Conservation (phyloP, 2,329 filamentous ascomycete species). For the Colletotrichum tamarilloi region DNA sequence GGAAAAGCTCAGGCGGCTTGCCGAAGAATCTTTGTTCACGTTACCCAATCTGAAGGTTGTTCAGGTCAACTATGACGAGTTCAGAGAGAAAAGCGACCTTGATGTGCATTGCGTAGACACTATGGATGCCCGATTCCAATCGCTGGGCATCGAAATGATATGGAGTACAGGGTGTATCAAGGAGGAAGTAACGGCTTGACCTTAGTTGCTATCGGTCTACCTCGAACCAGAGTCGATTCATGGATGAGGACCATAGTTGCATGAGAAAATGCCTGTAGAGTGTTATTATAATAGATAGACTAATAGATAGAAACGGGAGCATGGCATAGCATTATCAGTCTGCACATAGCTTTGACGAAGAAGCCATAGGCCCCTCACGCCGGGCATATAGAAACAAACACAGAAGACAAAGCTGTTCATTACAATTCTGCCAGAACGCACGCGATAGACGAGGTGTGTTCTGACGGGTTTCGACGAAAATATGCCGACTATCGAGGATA, state of each 20-base stretch:
- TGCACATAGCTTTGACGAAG: neutral
- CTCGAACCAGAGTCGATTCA: neutral
- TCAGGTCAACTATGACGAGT: neutral
- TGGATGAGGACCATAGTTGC: neutral
- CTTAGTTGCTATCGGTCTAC: too few species aligned
- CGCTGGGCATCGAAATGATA: neutral
- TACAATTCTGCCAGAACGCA: neutral
- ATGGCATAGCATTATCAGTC: too few species aligned
- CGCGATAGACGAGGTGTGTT: neutral
- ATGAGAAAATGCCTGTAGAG: neutral
- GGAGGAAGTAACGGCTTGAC: neutral
- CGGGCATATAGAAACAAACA: neutral
- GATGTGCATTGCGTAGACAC: neutral
- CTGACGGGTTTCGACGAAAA: neutral
- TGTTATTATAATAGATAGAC: neutral
- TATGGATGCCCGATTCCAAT: neutral
- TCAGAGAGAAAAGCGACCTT: neutral
- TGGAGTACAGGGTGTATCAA: neutral
- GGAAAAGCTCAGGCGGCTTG: neutral
- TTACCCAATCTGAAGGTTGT: neutral
- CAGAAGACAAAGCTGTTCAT: neutral
- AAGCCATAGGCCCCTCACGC: neutral
- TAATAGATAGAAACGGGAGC: neutral
- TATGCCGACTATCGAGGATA: neutral
- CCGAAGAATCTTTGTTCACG: neutral